These are phyloP conservation scores for Aspergillus candidus DNA, from an alignment of 2,329 filamentous ascomycete genomes.

Conservation along the genomic window DNA sequence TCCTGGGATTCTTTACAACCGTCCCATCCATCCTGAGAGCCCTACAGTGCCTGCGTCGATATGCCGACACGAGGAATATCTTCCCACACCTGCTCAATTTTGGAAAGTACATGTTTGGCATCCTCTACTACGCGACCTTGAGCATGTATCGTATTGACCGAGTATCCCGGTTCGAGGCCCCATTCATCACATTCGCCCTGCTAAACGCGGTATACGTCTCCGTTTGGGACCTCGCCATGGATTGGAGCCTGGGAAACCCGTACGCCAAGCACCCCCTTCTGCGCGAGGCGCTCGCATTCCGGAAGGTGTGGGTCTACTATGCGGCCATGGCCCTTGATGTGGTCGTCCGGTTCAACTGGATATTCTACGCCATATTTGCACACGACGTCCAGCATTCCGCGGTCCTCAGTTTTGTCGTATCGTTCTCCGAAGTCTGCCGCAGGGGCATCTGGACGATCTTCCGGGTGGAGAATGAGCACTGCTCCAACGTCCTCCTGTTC, in stretches of 20 bases:
- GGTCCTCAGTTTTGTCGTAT: slow-evolving; percentile 70
- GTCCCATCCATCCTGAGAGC: slow-evolving; percentile 86
- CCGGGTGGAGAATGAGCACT: slow-evolving; percentile 96
- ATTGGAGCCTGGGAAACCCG: slow-evolving; percentile 84
- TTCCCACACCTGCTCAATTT: slow-evolving; percentile 92
- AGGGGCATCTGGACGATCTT: slow-evolving; percentile 88
- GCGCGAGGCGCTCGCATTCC: slow-evolving; percentile 73
- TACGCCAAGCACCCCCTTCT: slow-evolving; percentile 62
- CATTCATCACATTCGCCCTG: slow-evolving; percentile 75
- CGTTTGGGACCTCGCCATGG: slow-evolving; percentile 93
- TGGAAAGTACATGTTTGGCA: slow-evolving; percentile 83
- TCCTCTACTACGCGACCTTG: slow-evolving; percentile 69
- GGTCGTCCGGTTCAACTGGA: slow-evolving; percentile 85
- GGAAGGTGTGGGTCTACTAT: slow-evolving; percentile 78
- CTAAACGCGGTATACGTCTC: slow-evolving; percentile 79
- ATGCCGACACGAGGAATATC: slow-evolving; percentile 73
- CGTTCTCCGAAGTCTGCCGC: slow-evolving; percentile 72
- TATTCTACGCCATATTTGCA: slow-evolving; percentile 83
- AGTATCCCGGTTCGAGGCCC: slow-evolving; percentile 50
- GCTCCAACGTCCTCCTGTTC: slow-evolving; percentile 82
- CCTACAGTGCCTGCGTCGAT: slow-evolving; percentile 84
- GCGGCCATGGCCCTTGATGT: slow-evolving; percentile 75
- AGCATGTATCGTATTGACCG: slow-evolving; percentile 76
- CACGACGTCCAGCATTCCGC: slow-evolving; percentile 76
- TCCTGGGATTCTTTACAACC: slow-evolving; percentile 77